Evolutionary conservation across 164 flowering plant species (phyloP).

Genomic region (Macadamia integrifolia): DNA sequence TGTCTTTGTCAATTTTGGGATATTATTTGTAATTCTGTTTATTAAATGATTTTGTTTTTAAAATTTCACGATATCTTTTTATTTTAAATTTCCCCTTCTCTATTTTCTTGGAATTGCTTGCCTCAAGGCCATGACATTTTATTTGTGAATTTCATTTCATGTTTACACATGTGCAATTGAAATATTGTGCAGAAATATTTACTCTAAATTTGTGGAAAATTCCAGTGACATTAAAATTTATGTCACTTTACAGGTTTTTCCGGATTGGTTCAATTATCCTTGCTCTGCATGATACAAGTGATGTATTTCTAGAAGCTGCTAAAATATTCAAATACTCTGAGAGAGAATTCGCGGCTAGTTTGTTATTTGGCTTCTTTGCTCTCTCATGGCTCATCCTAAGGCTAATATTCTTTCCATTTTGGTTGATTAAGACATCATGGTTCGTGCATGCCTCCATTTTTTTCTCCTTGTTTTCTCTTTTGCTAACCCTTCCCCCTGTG

Average conservation of each 20-base stretch:
- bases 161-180: not conserved
- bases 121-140: not conserved
- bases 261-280: slow-evolving; percentile 72
- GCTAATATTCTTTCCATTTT: slow-evolving; percentile 75
- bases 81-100: not conserved
- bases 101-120: not conserved
- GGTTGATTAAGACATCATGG: slow-evolving; percentile 73
- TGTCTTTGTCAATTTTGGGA: not conserved
- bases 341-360: slow-evolving; percentile 75
- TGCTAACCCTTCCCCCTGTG: too few species aligned
- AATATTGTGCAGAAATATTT: not conserved
- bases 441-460: slow-evolving; percentile 15
- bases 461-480: too few species aligned
- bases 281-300: slow-evolving; percentile 86
- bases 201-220: not conserved
- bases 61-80: not conserved
- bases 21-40: not conserved
- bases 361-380: slow-evolving; percentile 70
- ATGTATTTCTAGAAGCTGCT: slow-evolving; percentile 87
- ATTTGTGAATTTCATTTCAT: not conserved
- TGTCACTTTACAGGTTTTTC: slow-evolving; percentile 51
- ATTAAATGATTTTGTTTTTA: not conserved
- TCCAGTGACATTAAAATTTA: not conserved
- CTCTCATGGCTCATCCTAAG: slow-evolving; percentile 78
- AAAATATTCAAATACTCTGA: slow-evolving; percentile 78